Base-by-base conservation (phyloP, 2,329 filamentous ascomycete species). In the Fusarium nygamai region DNA sequence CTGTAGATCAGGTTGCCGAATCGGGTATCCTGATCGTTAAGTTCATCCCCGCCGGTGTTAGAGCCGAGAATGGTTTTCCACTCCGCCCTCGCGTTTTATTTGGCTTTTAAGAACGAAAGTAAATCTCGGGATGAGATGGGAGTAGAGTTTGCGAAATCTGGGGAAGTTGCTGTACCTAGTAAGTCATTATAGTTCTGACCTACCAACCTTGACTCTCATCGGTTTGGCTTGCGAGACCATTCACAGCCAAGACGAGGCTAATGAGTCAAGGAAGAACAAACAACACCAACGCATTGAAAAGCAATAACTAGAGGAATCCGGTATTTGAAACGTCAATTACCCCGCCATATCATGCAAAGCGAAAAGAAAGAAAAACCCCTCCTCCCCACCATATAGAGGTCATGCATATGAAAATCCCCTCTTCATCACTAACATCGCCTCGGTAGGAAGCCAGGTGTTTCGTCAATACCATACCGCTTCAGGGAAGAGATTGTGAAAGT, bases 11-110 rank as follows among this genome's bases (percentile, higher is more conserved):
- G 56, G 31, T 63, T 73, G 68, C 72, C 65, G 48, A 58, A 72
- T 74, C 31, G 68, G 72, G 72, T 74, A 74, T 74, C 57, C 72
- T 74, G 57, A 75, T 74, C 72, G 72, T 53, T 22, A 19, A 69
- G 33, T 56, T 41, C 53, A 68, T 67, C 56, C 63, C 56, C 46
- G 33, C 27, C 57, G 46, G 70, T 56, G 38, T 61, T 59, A 50
- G 43, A 46, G 29, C 65, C 48, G 46, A 33, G 57, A 66, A 59
- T 31, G 39, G 46, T n/a, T 34, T 58, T 27, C 13, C 44, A 53
- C 46, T 61, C 56, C 38, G 60, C 36, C 36, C 36, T 51, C 20
- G 20, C 43, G 33, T 38, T 16, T 39, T 29, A 36, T n/a, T 29
- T 53, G 31, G 46, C 33, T 54, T 47, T 11, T 7, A 36, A 29